phyloP scores from a whole-genome alignment of 176 grass and related monocot species.

The Dactylis glomerata region DNA sequence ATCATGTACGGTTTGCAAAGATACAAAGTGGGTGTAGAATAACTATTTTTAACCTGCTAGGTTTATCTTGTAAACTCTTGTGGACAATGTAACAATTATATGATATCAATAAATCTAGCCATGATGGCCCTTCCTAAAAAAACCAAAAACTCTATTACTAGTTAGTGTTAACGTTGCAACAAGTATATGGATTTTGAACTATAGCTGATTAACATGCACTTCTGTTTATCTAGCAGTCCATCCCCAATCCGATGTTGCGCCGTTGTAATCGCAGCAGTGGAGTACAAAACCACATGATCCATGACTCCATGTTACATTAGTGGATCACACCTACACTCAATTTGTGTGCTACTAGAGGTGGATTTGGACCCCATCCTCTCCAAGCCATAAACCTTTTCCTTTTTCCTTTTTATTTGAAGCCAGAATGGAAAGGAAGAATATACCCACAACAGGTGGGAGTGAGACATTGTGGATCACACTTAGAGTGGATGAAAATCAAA shows the following conservation, averaged over 20 bases:
- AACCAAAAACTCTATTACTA: neutral
- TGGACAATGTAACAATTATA: too few relatives aligned
- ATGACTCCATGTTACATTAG: neutral
- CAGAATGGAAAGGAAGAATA: constrained; percentile 16
- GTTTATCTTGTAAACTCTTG: too few relatives aligned
- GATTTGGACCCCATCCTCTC: constrained; percentile 6
- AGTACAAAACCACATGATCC: neutral
- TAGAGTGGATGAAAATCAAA: constrained; percentile 13
- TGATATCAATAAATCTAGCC: too few relatives aligned
- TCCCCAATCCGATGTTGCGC: neutral
- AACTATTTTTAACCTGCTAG: too few relatives aligned
- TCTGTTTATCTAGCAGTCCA: neutral
- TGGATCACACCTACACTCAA: neutral
- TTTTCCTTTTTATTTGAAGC: neutral
- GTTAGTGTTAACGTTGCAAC: neutral
- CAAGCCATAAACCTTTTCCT: neutral
- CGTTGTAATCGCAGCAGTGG: neutral
- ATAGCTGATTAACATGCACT: neutral
- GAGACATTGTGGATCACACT: neutral
- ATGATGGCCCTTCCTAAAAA: too few relatives aligned
- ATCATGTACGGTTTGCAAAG: too few relatives aligned
- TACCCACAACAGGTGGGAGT: neutral
- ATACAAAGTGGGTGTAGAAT: too few relatives aligned
- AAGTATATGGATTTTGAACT: neutral
- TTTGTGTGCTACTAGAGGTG: neutral